These are phyloP conservation scores for Penicillium sp. DNA, from an alignment of 2,329 filamentous ascomycete species.

Conservation along the genomic window DNA sequence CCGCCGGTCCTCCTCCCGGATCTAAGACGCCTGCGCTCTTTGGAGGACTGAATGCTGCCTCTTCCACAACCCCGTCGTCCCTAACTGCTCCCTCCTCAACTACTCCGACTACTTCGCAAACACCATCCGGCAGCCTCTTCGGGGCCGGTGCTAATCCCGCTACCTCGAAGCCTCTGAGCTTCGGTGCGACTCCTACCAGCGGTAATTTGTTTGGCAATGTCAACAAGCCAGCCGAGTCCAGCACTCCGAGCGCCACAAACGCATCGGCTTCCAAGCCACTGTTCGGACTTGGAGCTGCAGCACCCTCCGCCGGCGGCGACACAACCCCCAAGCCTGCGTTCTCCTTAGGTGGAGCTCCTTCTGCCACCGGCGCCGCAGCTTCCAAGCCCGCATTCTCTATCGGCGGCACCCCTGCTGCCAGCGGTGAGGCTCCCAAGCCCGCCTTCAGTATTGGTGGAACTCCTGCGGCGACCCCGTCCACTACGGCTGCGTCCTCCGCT, in stretches of 20 bases:
- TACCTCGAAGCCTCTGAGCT: slow-evolving; percentile 30
- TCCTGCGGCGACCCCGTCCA: slow-evolving; percentile 16
- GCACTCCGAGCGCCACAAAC: slow-evolving; percentile 27
- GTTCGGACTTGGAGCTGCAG: slow-evolving; percentile 26
- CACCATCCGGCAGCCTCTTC: slow-evolving; percentile 33
- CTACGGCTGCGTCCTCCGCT: slow-evolving; percentile 31
- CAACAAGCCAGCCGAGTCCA: slow-evolving; percentile 34
- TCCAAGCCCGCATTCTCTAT: not conserved
- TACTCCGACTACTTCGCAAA: slow-evolving; percentile 31
- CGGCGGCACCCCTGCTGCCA: not conserved
- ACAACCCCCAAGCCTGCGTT: slow-evolving; percentile 15
- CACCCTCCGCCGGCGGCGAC: slow-evolving; percentile 20
- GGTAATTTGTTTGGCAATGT: slow-evolving; percentile 31
- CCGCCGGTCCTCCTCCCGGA: slow-evolving; percentile 51
- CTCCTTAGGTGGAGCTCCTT: slow-evolving; percentile 33
- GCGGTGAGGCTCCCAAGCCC: slow-evolving; percentile 17
- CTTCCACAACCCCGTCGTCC: slow-evolving; percentile 24
- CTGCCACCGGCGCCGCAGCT: slow-evolving; percentile 27
- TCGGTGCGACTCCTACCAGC: slow-evolving; percentile 28
- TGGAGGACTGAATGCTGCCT: slow-evolving; percentile 29
- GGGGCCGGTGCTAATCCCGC: slow-evolving; percentile 23
- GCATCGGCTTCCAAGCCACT: slow-evolving; percentile 30
- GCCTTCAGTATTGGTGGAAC: slow-evolving; percentile 28
- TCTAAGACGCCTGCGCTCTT: slow-evolving; percentile 31
- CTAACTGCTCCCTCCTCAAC: slow-evolving; percentile 25